phyloP scores from a whole-genome alignment of 2,329 filamentous ascomycete genomes.

The Talaromyces piceae region DNA sequence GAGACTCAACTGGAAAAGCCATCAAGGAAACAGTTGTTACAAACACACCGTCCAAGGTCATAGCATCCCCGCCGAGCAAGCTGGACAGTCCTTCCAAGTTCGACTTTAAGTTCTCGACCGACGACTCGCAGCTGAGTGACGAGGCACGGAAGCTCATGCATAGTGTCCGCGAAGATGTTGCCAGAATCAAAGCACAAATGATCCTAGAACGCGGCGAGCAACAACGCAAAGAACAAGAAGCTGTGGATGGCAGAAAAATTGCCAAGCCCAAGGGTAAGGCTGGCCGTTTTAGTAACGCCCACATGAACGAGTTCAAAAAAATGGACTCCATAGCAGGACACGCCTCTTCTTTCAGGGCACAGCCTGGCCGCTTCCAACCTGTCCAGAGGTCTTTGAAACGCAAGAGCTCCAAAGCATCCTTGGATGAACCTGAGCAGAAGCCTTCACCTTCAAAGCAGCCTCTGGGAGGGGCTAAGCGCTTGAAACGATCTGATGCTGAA shows the following conservation, averaged over 20 bases:
- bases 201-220: conserved; percentile 54
- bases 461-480: conserved; percentile 55
- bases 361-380: conserved; percentile 36
- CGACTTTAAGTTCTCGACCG: conserved; percentile 39
- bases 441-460: conserved; percentile 31
- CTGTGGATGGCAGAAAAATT: conserved; percentile 57
- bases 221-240: conserved; percentile 37
- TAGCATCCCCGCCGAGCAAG: conserved; percentile 25
- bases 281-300: conserved; percentile 72
- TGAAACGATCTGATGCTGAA: conserved; percentile 59
- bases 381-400: conserved; percentile 42
- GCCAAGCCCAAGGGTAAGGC: conserved; percentile 72
- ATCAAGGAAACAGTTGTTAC: conserved; percentile 22
- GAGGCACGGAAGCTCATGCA: conserved; percentile 53
- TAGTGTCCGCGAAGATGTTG: conserved; percentile 64
- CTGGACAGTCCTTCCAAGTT: conserved; percentile 38
- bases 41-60: conserved; percentile 38
- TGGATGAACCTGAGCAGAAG: conserved; percentile 52
- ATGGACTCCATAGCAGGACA: conserved; percentile 95
- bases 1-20: conserved; percentile 29
- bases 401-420: conserved; percentile 54
- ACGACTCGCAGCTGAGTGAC: conserved; percentile 39
- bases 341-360: conserved; percentile 60
- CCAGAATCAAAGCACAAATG: conserved; percentile 63
- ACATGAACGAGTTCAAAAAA: conserved; percentile 87